These are phyloP conservation scores for Gossypioides kirkii DNA, from an alignment of 345 rosid genomes.

Conservation along the genomic window DNA sequence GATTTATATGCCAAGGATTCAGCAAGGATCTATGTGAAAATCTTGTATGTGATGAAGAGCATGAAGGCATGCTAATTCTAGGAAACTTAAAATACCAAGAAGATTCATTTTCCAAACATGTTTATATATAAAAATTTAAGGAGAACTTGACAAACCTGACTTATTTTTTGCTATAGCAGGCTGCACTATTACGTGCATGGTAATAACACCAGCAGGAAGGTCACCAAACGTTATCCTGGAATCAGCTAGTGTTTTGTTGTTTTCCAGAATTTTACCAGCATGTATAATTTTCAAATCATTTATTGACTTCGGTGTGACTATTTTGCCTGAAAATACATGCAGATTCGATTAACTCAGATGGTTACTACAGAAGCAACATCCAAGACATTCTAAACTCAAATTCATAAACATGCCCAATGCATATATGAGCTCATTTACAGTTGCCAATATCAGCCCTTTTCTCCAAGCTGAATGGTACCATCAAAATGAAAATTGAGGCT, in stretches of 20 bases:
- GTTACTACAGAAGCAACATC: neutral
- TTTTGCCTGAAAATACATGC: slow-evolving; percentile 26
- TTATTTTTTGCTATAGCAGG: slow-evolving; percentile 26
- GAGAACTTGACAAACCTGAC: slow-evolving; percentile 26
- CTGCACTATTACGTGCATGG: slow-evolving; percentile 39
- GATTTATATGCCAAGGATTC: neutral
- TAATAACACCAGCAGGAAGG: slow-evolving; percentile 28
- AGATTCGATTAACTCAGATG: slow-evolving; percentile 9
- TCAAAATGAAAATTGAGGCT: slow-evolving; percentile 2
- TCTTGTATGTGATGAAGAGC: neutral
- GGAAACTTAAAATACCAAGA: neutral
- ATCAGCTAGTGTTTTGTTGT: slow-evolving; percentile 33
- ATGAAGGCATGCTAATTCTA: neutral
- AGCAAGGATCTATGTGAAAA: neutral
- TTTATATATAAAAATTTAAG: neutral
- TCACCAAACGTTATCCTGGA: slow-evolving; percentile 27
- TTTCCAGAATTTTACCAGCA: slow-evolving; percentile 41
- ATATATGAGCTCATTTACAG: neutral
- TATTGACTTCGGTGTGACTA: slow-evolving; percentile 28
- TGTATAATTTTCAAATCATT: slow-evolving; percentile 38
- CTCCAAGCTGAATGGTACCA: neutral
- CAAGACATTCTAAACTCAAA: neutral
- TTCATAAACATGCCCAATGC: neutral
- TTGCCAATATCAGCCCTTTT: neutral
- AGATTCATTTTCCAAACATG: neutral